phyloP scores from a whole-genome alignment of 768 basidiomycete genomes.

The Mycena rosella region DNA sequence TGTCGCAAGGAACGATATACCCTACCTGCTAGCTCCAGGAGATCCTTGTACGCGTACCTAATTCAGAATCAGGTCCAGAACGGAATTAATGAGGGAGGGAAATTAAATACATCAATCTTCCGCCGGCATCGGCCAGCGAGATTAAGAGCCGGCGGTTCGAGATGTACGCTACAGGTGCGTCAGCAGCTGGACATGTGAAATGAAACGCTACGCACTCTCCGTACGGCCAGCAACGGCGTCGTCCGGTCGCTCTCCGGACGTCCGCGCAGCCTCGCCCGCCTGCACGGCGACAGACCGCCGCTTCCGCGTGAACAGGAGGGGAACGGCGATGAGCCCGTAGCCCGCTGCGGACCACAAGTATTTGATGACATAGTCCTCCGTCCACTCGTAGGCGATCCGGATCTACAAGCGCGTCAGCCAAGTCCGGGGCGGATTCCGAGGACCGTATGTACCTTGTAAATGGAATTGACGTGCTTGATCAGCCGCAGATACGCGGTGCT shows the following conservation, averaged over 20 bases:
- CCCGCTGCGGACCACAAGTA: conserved; percentile 96
- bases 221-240: conserved; percentile 62
- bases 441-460: conserved; percentile 85
- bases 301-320: conserved; percentile 79
- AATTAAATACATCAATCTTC: conserved; percentile 77
- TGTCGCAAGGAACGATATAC: neutral
- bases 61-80: neutral
- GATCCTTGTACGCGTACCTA: conserved; percentile 90
- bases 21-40: conserved; percentile 85
- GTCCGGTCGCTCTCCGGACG: conserved; percentile 40
- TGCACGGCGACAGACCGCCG: conserved; percentile 50
- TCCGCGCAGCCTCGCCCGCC: conserved; percentile 20
- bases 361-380: conserved; percentile 97
- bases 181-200: neutral
- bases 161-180: conserved; percentile 72
- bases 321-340: conserved; percentile 92
- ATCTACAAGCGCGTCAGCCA: conserved; percentile 59
- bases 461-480: conserved; percentile 91
- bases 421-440: neutral
- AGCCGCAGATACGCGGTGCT: conserved; percentile 81
- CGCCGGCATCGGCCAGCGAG: conserved; percentile 97
- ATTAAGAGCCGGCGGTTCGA: conserved; percentile 92
- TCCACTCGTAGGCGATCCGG: conserved; percentile 94
- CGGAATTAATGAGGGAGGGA: neutral
- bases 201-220: conserved; percentile 52